Conservation (phyloP, 306 rosid species). For the Quercus robur region DNA sequence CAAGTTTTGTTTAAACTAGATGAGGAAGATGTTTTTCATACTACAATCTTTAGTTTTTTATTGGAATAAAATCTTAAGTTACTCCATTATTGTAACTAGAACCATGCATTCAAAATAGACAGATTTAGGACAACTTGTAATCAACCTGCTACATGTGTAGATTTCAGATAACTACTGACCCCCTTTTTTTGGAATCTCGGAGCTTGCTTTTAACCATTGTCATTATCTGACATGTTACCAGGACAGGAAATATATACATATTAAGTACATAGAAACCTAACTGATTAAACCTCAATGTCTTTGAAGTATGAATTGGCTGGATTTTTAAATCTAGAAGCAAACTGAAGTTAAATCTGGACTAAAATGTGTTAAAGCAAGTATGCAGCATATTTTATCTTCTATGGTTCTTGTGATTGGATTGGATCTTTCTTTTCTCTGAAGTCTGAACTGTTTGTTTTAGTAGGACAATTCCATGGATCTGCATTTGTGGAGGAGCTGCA, state of each 20-base stretch:
- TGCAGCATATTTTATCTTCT: background rate
- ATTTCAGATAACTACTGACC: background rate
- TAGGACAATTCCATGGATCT: conserved; percentile 68
- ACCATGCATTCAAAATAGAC: background rate
- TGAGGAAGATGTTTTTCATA: no score
- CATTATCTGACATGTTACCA: background rate
- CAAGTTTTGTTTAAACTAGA: no score
- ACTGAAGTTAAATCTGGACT: background rate
- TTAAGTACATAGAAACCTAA: background rate
- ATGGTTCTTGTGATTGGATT: conserved; percentile 15
- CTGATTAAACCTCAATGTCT: background rate
- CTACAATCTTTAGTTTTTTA: background rate
- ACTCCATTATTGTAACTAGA: background rate
- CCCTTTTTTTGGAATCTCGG: background rate
- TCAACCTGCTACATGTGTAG: background rate
- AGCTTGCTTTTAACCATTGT: background rate
- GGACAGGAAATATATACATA: background rate
- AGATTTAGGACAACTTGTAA: background rate
- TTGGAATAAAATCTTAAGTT: background rate
- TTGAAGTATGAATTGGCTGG: background rate
- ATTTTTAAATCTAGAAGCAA: background rate
- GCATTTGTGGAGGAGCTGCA: conserved; percentile 66
- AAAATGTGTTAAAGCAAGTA: background rate
- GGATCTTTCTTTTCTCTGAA: conserved; percentile 20
- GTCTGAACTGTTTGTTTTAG: conserved; percentile 19